Evolutionary conservation across 306 rosid species (phyloP), one percentile per base, ranked within the genome.

Genomic region (Clitoria ternatea): DNA sequence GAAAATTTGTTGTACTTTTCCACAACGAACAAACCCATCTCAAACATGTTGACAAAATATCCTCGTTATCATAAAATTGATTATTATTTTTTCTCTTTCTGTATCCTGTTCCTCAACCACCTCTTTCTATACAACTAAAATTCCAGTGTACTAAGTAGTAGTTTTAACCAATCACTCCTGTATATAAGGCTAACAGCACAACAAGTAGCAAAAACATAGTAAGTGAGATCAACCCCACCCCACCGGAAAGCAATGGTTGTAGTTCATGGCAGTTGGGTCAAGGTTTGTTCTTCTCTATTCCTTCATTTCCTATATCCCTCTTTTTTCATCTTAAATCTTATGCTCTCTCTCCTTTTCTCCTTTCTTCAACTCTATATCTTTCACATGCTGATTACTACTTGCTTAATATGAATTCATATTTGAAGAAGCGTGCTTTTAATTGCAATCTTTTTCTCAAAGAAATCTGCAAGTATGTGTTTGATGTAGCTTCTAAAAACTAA

Each of bases 181-280:
- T 64, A 62, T 64, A 70, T 29, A 65, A 48, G 67, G 40, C 7
- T 6, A 13, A 30, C 26, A 37, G 39, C 19, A 26, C 35, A 13
- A 30, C 54, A 6, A 29, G n/a, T 19, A 35, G 0, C 20, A 12
- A 1, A 36, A 14, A 7, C 43, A 26, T 1, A 54, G 50, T 47
- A 8, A 15, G 26, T 3, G 2, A 22, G 11, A 23, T 24, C 35
- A 14, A 49, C 52, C 11, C 26, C 18, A 3, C 17, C 1, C n/a
- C n/a, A n/a, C n/a, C n/a, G n/a, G 2, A 49, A 2, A 4, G 67
- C 82, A 43, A 92, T 92, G 98, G 86, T 88, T 37, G 43, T 35
- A 49, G 70, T 30, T 11, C 85, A 82, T 52, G 92, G 87, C 54
- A 88, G 60, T 54, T 92, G 97, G 98, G 39, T 81, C 74, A 83